These are phyloP conservation scores for Amesomyces nigricolor DNA, from an alignment of 2,329 filamentous ascomycete genomes.

Conservation along the genomic window DNA sequence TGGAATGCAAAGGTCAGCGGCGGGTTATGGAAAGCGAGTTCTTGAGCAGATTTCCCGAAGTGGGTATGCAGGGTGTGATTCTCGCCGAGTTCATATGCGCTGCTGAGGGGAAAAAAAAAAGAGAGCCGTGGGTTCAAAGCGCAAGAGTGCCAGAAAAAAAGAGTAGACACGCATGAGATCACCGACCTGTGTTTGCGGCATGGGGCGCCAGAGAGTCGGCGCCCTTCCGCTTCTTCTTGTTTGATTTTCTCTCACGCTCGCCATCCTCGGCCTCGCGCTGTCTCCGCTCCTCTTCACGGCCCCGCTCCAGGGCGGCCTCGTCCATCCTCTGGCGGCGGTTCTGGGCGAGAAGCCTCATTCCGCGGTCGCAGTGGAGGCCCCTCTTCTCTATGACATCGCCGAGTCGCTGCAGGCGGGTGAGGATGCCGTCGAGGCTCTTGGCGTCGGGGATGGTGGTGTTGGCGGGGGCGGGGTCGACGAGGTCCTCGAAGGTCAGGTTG, in stretches of 20 bases:
- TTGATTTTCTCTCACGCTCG: conserved; percentile 47
- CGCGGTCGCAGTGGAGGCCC: conserved; percentile 62
- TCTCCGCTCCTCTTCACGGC: conserved; percentile 46
- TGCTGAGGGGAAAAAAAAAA: neutral
- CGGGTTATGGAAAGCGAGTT: neutral
- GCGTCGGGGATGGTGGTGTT: conserved; percentile 57
- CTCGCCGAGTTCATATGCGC: neutral
- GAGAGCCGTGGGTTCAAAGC: neutral
- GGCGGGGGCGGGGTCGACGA: conserved; percentile 57
- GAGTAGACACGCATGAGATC: neutral
- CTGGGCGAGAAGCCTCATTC: conserved; percentile 64
- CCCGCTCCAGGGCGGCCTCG: conserved; percentile 41
- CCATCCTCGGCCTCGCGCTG: conserved; percentile 46
- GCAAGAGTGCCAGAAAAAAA: neutral
- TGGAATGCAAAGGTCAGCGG: conserved; percentile 28
- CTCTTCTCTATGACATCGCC: conserved; percentile 62
- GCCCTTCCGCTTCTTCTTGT: conserved; percentile 76
- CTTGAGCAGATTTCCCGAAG: conserved; percentile 3
- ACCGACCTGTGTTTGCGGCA: conserved; percentile 40
- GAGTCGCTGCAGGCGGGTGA: conserved; percentile 58
- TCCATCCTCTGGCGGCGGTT: conserved; percentile 58
- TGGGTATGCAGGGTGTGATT: neutral
- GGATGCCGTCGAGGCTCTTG: conserved; percentile 58
- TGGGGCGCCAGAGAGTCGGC: conserved; percentile 52
- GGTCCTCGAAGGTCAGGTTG: conserved; percentile 60